A percentile compares a stretch with the other conserved stretches of the same genome.
Conservation (phyloP, 108 stramenopile genomes). For the Pseudonitzschia multiseries region DNA sequence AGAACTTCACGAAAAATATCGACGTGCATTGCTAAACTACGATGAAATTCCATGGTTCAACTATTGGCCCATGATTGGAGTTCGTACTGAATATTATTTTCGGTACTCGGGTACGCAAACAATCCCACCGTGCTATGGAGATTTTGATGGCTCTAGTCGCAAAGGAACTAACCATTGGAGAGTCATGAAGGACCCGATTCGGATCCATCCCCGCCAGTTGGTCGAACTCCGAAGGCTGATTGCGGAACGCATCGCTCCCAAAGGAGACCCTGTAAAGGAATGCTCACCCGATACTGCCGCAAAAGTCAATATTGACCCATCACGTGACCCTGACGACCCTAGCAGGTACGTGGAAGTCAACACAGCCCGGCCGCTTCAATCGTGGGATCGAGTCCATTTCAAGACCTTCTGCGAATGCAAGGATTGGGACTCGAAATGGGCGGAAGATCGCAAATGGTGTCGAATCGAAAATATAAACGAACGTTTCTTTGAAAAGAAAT, state of each 20-base stretch:
- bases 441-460: conserved; percentile 42
- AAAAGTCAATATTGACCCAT: conserved; percentile 17
- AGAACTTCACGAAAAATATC: conserved; percentile 16
- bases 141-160: neutral
- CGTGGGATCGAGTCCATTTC: conserved; percentile 21
- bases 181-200: conserved; percentile 45
- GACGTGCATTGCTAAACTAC: conserved; percentile 3
- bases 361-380: conserved; percentile 39
- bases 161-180: conserved; percentile 30
- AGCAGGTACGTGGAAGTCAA: conserved; percentile 10
- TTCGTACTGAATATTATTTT: conserved; percentile 36
- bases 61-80: conserved; percentile 38
- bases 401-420: conserved; percentile 48
- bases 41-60: conserved; percentile 32
- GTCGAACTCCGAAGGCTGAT: conserved; percentile 35
- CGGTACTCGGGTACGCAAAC: conserved; percentile 33
- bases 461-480: conserved; percentile 14
- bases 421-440: conserved; percentile 40
- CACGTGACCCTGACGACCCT: neutral
- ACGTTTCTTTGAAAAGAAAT: conserved; percentile 41
- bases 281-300: conserved; percentile 38
- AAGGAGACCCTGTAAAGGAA: conserved; percentile 12
- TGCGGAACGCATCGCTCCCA: conserved; percentile 43
- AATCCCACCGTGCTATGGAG: conserved; percentile 47
- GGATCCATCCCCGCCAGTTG: conserved; percentile 34